phyloP scores from a whole-genome alignment of 352 stramenopile species.

The Phytophthora agathidicida region DNA sequence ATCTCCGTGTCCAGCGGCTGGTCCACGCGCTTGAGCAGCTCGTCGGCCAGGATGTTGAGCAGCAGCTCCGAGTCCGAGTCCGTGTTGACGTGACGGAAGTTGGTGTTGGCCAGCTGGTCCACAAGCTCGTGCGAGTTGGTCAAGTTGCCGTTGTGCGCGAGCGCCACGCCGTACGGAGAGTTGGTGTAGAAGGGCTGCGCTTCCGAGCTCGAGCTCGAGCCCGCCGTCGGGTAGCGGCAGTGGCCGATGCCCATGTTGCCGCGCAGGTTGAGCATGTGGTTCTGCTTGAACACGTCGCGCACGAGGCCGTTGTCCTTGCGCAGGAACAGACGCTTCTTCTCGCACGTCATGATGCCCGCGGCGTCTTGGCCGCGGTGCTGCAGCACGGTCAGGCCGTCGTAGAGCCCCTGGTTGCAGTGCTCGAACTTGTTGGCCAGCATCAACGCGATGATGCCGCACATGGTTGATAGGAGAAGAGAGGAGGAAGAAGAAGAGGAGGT shows the following conservation, averaged over 20 bases:
- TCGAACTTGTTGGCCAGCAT: conserved; percentile 95
- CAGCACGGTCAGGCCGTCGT: conserved; percentile 97
- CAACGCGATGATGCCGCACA: conserved; percentile 98
- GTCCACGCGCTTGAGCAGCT: conserved; percentile 89
- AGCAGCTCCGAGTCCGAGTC: conserved; percentile 99
- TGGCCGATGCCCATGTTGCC: conserved; percentile 98
- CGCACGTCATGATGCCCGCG: conserved; percentile 96
- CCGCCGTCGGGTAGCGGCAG: conserved; percentile 98
- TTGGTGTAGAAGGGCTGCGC: conserved; percentile 99
- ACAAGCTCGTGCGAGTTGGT: conserved; percentile 98
- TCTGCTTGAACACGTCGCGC: conserved; percentile 98
- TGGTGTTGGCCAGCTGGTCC: conserved; percentile 90
- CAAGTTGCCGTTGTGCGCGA: conserved; percentile 99
- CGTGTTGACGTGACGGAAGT: conserved; percentile 98
- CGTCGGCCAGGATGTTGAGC: conserved; percentile 98
- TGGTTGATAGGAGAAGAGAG: conserved; percentile 47
- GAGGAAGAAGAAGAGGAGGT: neutral
- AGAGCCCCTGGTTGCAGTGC: conserved; percentile 94
- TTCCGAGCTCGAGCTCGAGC: conserved; percentile 89
- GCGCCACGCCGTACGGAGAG: conserved; percentile 97
- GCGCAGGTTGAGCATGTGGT: conserved; percentile 96
- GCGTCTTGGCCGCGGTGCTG: conserved; percentile 98
- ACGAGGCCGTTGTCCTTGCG: conserved; percentile 99
- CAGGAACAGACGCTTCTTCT: conserved; percentile 94
- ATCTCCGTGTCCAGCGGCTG: conserved; percentile 69